phyloP scores from a whole-genome alignment of 805 yeast species.

The Middelhovenomyces tepae region DNA sequence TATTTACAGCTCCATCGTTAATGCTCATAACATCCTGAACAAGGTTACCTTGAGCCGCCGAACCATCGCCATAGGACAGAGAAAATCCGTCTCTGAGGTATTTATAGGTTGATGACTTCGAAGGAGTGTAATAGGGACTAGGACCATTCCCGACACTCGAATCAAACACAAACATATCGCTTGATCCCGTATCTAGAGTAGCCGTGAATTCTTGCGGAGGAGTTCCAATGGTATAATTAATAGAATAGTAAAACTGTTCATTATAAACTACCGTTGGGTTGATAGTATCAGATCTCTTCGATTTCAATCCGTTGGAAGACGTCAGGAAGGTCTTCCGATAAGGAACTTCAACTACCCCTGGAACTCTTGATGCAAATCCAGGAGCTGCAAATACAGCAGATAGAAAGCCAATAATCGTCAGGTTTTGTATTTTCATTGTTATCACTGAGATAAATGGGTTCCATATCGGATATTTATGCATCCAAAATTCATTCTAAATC shows the following conservation, averaged over 20 bases:
- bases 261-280: no score
- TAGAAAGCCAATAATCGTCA: no score
- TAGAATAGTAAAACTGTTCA: conserved; percentile 19
- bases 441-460: no score
- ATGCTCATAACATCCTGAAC: conserved; percentile 53
- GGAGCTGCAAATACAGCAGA: no score
- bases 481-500: no score
- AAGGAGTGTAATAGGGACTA: conserved; percentile 25
- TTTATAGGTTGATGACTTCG: conserved; percentile 22
- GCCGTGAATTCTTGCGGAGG: conserved; percentile 44
- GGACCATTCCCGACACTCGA: conserved; percentile 32
- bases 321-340: no score
- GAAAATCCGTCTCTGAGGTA: conserved; percentile 15
- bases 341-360: no score
- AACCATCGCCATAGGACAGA: conserved; percentile 33
- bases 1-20: conserved; percentile 34
- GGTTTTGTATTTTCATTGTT: no score
- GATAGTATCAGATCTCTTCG: no score
- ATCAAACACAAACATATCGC: conserved; percentile 60
- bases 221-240: conserved; percentile 42
- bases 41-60: conserved; percentile 47
- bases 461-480: no score
- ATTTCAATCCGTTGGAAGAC: no score
- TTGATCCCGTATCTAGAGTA: conserved; percentile 66
- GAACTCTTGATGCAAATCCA: no score